phyloP scores from a whole-genome alignment of 2,329 filamentous ascomycete genomes.

The Trichoderma hamatum region DNA sequence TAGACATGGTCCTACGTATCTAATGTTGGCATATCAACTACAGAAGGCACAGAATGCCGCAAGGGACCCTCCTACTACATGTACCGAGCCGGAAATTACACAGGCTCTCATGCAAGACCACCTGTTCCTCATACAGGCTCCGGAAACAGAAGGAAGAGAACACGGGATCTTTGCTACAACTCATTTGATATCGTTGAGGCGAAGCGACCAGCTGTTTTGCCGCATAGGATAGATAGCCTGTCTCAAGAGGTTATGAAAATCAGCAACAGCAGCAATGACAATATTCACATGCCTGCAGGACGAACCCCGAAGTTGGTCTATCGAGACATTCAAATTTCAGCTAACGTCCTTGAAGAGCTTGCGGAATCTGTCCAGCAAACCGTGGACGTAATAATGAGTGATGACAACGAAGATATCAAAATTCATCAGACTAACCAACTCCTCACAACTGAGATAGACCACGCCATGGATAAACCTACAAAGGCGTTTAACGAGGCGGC shows the following conservation, averaged over 20 bases:
- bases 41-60: background rate
- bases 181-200: background rate
- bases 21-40: background rate
- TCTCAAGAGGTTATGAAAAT: background rate
- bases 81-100: background rate
- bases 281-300: background rate
- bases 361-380: background rate
- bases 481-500: background rate
- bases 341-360: no score
- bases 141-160: background rate
- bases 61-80: background rate
- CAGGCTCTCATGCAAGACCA: background rate
- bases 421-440: background rate
- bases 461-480: background rate
- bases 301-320: background rate
- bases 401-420: constrained; percentile 17
- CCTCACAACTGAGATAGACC: background rate
- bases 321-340: background rate
- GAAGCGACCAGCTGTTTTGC: background rate
- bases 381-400: background rate
- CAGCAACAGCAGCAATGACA: background rate
- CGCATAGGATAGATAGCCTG: background rate
- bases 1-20: no score
- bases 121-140: background rate
- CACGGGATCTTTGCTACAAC: background rate